Evolutionary conservation across 768 basidiomycete species (phyloP).

Genomic region (Stropharia rugosoannulata): DNA sequence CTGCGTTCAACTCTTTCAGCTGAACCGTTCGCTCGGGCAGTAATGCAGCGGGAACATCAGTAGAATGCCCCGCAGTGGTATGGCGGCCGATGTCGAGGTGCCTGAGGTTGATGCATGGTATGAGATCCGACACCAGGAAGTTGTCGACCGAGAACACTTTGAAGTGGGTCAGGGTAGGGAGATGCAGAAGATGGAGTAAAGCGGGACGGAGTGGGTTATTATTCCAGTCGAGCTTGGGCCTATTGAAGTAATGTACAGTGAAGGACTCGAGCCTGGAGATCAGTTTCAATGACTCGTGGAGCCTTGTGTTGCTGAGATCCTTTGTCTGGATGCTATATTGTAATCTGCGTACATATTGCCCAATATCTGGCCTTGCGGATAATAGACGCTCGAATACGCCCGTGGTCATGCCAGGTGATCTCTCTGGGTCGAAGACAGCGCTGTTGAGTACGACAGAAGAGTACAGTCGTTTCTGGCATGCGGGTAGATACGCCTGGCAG

Average conservation of each 20-base stretch:
- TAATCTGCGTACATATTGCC: constrained; percentile 1
- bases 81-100: background rate
- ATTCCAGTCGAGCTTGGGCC: constrained; percentile 2
- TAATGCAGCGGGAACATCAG: background rate
- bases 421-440: background rate
- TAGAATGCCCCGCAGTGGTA: background rate
- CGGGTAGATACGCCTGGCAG: background rate
- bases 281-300: background rate
- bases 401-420: background rate
- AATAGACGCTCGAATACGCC: background rate
- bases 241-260: background rate
- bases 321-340: background rate
- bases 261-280: constrained; percentile 1
- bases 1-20: background rate
- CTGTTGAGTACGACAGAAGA: background rate
- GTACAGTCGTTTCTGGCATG: constrained; percentile 7
- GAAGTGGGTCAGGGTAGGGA: constrained; percentile 7
- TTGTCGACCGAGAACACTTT: background rate
- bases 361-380: constrained; percentile 1
- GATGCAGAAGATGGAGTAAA: constrained; percentile 6
- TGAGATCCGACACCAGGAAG: constrained; percentile 1
- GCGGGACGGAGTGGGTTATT: constrained; percentile 6
- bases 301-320: background rate
- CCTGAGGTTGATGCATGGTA: constrained; percentile 4
- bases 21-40: background rate